Percentiles rank a stretch among this genome's conserved stretches.
These are phyloP conservation scores for Tulasnella sp. DNA, from an alignment of 768 basidiomycete genomes.

Conservation along the genomic window DNA sequence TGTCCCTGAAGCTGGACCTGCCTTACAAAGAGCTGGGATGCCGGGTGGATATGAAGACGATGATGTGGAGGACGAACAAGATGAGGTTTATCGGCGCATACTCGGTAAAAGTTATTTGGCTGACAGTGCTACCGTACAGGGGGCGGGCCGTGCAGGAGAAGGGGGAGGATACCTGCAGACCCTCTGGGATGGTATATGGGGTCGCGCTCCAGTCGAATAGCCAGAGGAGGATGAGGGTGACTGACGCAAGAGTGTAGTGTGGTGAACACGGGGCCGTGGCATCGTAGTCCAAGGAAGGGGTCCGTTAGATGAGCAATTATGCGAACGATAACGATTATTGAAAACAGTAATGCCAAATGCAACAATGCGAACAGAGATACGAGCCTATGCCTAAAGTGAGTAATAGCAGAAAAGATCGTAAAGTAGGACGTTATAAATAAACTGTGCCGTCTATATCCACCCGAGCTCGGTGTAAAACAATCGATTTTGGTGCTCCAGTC, in stretches of 20 bases:
- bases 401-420: not conserved
- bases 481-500: not conserved
- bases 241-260: not conserved
- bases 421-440: not conserved
- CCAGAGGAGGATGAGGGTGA: not conserved
- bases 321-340: not conserved
- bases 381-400: not conserved
- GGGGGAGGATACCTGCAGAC: not conserved
- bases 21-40: not conserved
- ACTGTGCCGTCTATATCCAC: not conserved
- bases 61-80: not conserved
- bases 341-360: not conserved
- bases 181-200: conserved; percentile 1
- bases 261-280: not conserved
- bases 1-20: not conserved
- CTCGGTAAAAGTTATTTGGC: not conserved
- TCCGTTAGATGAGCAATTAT: not conserved
- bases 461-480: not conserved
- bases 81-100: not conserved
- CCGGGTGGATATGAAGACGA: not conserved
- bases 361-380: not conserved
- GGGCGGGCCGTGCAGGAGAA: not conserved
- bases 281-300: not conserved
- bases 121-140: not conserved
- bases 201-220: not conserved